A percentile compares a stretch with the other conserved stretches of the same genome.
phyloP scores from a whole-genome alignment of 108 stramenopile species.

The Pseudonitzschia delicatissima region DNA sequence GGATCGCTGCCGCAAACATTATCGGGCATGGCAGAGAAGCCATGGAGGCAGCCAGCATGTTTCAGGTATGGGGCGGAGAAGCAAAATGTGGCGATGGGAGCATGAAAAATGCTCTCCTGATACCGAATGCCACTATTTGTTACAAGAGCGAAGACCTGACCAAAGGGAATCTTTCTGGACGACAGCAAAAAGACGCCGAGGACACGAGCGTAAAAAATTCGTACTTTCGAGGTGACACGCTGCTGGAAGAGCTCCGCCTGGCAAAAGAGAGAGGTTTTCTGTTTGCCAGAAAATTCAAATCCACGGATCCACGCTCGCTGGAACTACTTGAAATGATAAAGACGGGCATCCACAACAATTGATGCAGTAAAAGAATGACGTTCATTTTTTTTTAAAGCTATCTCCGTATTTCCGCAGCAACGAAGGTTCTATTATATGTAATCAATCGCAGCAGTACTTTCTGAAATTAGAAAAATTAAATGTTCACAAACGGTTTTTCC shows the following conservation, averaged over 20 bases:
- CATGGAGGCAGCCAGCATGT: slow-evolving; percentile 28
- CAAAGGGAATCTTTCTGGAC: background rate
- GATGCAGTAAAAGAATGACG: slow-evolving; percentile 1
- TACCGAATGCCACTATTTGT: slow-evolving; percentile 18
- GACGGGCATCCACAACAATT: background rate
- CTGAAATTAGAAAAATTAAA: no score
- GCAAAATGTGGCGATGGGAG: slow-evolving; percentile 17
- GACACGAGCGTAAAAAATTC: slow-evolving; percentile 8
- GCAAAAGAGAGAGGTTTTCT: slow-evolving; percentile 38
- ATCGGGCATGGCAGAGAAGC: slow-evolving; percentile 33
- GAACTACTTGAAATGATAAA: slow-evolving; percentile 31
- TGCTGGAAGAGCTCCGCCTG: slow-evolving; percentile 6
- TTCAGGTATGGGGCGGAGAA: slow-evolving; percentile 44
- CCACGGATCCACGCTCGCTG: slow-evolving; percentile 25
- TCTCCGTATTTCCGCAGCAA: background rate
- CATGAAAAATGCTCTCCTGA: slow-evolving; percentile 41
- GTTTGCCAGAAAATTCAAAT: slow-evolving; percentile 48
- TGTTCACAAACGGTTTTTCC: no score
- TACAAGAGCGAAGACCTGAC: slow-evolving; percentile 29
- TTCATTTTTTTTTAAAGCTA: background rate
- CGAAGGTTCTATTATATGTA: no score
- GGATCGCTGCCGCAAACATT: slow-evolving; percentile 39
- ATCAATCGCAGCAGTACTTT: no score
- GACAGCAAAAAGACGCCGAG: background rate
- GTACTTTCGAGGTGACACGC: slow-evolving; percentile 14